phyloP scores from a whole-genome alignment of 441 rosid genomes.

The Cnidoscolus chayamansa region DNA sequence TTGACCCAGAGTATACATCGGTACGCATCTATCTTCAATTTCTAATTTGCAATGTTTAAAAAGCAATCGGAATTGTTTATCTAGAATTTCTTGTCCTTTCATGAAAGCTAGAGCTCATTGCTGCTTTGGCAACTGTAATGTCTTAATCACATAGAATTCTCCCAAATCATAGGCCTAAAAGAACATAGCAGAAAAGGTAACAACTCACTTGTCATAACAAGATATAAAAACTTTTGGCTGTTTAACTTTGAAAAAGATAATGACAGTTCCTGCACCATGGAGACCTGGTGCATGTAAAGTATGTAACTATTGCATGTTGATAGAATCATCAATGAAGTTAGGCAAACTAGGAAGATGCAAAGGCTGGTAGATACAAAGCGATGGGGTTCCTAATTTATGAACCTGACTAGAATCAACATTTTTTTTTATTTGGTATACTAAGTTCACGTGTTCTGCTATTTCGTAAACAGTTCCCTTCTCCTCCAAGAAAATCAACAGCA shows the following conservation, averaged over 20 bases:
- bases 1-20: constrained; percentile 91
- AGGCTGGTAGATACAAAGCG: neutral
- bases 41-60: constrained; percentile 5
- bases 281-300: neutral
- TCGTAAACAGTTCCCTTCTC: neutral
- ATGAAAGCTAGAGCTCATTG: neutral
- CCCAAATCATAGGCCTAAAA: neutral
- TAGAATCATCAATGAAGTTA: neutral
- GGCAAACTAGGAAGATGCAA: neutral
- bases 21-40: constrained; percentile 34
- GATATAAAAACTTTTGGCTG: neutral
- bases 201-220: neutral
- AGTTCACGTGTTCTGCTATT: neutral
- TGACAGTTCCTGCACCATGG: neutral
- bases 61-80: neutral
- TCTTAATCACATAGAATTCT: neutral
- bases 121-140: neutral
- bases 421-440: neutral
- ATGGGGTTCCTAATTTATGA: neutral
- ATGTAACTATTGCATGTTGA: neutral
- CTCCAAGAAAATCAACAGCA: neutral
- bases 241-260: neutral
- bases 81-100: constrained; percentile 5
- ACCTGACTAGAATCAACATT: neutral
- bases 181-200: neutral